These are phyloP conservation scores for Stereum hirsutum DNA, from an alignment of 1,284 basidiomycete genomes.

Conservation along the genomic window DNA sequence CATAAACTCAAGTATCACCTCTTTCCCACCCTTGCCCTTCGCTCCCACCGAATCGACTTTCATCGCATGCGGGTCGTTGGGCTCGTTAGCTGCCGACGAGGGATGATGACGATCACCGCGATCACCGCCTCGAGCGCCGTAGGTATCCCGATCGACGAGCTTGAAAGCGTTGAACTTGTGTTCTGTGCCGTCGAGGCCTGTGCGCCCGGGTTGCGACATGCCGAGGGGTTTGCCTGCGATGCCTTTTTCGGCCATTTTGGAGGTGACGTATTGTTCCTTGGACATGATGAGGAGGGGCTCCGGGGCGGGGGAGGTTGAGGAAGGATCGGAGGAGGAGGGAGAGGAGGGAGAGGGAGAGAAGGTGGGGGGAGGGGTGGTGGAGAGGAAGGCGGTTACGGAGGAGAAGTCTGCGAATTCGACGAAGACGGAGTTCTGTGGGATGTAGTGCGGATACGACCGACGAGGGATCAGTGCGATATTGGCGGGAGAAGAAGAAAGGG, in stretches of 20 bases:
- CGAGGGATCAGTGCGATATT: too few species aligned
- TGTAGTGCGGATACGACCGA: too few species aligned
- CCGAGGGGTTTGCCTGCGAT: constrained; percentile 56
- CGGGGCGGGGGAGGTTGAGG: constrained; percentile 69
- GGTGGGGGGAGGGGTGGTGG: constrained; percentile 69
- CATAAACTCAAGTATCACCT: constrained; percentile 64
- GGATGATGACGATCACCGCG: too few species aligned
- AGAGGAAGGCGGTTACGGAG: constrained; percentile 71
- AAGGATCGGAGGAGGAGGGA: constrained; percentile 72
- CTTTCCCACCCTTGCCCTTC: constrained; percentile 31
- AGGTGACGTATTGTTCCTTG: constrained; percentile 91
- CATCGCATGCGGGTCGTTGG: too few species aligned
- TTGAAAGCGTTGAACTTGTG: constrained; percentile 85
- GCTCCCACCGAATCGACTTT: too few species aligned
- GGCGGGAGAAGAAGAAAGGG: constrained; percentile 3
- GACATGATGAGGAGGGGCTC: constrained; percentile 79
- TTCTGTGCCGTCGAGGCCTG: constrained; percentile 29
- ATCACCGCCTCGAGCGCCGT: too few species aligned
- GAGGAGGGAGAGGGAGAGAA: constrained; percentile 67
- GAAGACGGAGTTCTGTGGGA: constrained; percentile 79
- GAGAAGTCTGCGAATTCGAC: constrained; percentile 79
- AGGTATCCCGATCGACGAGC: too few species aligned
- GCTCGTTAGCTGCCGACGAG: too few species aligned
- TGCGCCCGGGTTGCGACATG: constrained; percentile 41
- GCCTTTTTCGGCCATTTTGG: constrained; percentile 98